Conservation (phyloP, 805 yeast species). For the Tetrapisispora iriomotensis region DNA sequence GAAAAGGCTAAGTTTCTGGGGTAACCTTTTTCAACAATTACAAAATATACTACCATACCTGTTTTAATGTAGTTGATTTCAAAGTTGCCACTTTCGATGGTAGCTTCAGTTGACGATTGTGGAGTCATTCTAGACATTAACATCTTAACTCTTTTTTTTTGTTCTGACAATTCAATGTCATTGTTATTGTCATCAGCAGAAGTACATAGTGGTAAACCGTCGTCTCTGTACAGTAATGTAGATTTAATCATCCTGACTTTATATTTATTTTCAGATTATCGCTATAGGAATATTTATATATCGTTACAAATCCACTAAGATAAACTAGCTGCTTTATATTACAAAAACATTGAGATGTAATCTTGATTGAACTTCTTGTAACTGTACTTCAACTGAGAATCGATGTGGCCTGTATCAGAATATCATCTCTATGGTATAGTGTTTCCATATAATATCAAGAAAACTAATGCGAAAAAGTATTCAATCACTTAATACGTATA, state of each 20-base stretch:
- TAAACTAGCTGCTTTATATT: not conserved
- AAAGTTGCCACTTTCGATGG: constrained; percentile 66
- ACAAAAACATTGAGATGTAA: too few species aligned
- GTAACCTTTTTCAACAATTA: constrained; percentile 67
- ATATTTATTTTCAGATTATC: not conserved
- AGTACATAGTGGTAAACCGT: constrained; percentile 84
- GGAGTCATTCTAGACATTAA: constrained; percentile 67
- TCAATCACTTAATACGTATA: too few species aligned
- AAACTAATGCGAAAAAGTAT: too few species aligned
- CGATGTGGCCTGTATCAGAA: too few species aligned
- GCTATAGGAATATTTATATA: not conserved
- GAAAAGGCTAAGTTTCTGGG: constrained; percentile 87
- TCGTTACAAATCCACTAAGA: not conserved
- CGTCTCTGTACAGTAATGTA: constrained; percentile 55
- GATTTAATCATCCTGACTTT: constrained; percentile 46
- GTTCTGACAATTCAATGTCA: constrained; percentile 52
- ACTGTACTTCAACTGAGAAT: too few species aligned
- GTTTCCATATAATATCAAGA: too few species aligned
- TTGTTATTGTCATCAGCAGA: constrained; percentile 74
- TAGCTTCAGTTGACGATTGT: constrained; percentile 73
- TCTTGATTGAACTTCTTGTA: too few species aligned
- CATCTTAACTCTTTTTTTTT: constrained; percentile 75
- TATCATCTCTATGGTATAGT: too few species aligned
- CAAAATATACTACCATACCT: constrained; percentile 62
- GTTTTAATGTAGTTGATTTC: constrained; percentile 64